A percentile compares a stretch with the other conserved stretches of the same genome.
Conservation (phyloP, 352 stramenopile genomes). For the Phytophthora fragariae region DNA sequence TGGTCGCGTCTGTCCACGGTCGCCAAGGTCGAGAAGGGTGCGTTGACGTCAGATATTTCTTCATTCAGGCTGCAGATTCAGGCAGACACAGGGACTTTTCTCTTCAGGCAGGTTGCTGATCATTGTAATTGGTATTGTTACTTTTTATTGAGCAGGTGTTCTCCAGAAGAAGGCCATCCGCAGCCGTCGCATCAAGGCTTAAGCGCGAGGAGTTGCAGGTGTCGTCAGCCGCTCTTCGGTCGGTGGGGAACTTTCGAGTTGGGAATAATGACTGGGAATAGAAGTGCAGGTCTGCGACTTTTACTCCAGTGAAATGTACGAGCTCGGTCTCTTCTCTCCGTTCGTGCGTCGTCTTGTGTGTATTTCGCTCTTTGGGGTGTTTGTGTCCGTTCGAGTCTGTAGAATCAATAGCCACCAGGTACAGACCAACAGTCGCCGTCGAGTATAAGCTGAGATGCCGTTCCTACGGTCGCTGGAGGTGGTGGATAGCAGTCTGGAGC, state of each 20-base stretch:
- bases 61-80: too few relatives aligned
- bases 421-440: constrained; percentile 28
- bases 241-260: constrained; percentile 36
- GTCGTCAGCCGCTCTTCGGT: constrained; percentile 23
- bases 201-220: constrained; percentile 41
- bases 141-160: constrained; percentile 45
- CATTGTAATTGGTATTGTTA: constrained; percentile 6
- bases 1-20: constrained; percentile 90
- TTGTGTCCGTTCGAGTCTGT: neutral
- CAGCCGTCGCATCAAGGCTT: constrained; percentile 85
- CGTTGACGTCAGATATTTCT: constrained; percentile 9
- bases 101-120: constrained; percentile 2
- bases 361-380: neutral
- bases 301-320: constrained; percentile 42
- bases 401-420: constrained; percentile 6
- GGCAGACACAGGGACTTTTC: neutral
- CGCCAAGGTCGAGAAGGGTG: constrained; percentile 90
- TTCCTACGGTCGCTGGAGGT: constrained; percentile 45
- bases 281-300: constrained; percentile 44
- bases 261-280: constrained; percentile 65
- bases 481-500: constrained; percentile 33
- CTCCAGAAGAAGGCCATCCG: constrained; percentile 86
- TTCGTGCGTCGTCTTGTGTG: neutral
- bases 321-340: constrained; percentile 14
- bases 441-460: constrained; percentile 38